These are phyloP conservation scores for Torulaspora quercuum DNA, from an alignment of 805 yeast species.

Conservation along the genomic window DNA sequence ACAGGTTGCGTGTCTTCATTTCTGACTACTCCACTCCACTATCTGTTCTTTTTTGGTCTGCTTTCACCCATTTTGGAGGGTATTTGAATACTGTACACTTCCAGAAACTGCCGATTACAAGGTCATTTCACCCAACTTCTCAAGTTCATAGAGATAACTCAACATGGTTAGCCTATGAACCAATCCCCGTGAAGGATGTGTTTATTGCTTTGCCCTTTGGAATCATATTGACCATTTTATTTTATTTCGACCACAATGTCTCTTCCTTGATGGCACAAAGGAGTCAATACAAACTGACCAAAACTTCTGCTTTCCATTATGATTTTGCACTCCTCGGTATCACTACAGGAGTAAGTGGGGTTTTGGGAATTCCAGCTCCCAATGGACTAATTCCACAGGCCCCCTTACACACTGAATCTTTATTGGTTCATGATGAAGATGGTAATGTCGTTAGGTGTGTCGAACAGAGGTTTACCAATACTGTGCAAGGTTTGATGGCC, in stretches of 20 bases:
- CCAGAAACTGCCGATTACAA: conserved; percentile 62
- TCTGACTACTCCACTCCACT: conserved; percentile 85
- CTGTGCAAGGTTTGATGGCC: conserved; percentile 78
- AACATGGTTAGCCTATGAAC: conserved; percentile 42
- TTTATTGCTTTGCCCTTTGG: conserved; percentile 95
- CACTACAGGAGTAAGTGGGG: conserved; percentile 82
- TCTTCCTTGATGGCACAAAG: conserved; percentile 91
- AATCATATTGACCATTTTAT: conserved; percentile 71
- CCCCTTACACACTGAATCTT: conserved; percentile 81
- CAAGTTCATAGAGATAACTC: conserved; percentile 23
- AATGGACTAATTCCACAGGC: conserved; percentile 98
- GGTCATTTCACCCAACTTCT: conserved; percentile 71
- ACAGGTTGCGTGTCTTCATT: conserved; percentile 60
- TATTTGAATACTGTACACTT: conserved; percentile 54
- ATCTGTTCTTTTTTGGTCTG: conserved; percentile 84
- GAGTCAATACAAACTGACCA: conserved; percentile 70
- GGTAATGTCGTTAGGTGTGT: conserved; percentile 55
- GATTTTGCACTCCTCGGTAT: conserved; percentile 82
- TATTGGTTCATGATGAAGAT: conserved; percentile 46
- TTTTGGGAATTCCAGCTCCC: conserved; percentile 91
- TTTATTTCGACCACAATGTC: conserved; percentile 94
- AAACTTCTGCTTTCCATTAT: conserved; percentile 91
- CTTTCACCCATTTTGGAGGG: conserved; percentile 90
- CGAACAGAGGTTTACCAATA: conserved; percentile 85
- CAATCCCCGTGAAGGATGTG: conserved; percentile 59